These are phyloP conservation scores for Jatropha podagrica DNA, from an alignment of 441 rosid species.

Conservation along the genomic window DNA sequence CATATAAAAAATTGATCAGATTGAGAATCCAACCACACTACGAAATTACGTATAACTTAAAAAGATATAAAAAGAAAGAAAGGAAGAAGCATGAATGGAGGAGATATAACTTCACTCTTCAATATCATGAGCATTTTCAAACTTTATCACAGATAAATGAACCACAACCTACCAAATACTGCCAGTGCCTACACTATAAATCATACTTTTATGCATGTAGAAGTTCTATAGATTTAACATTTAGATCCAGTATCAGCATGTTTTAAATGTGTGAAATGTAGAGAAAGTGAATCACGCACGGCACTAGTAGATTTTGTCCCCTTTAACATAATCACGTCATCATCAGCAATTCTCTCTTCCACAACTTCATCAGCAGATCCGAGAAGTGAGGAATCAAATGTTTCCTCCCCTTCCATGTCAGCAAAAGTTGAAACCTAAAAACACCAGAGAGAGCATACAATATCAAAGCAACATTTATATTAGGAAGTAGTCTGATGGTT, in stretches of 20 bases:
- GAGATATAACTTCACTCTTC: neutral
- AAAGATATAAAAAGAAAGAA: neutral
- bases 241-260: neutral
- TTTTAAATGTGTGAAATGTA: neutral
- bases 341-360: constrained; percentile 95
- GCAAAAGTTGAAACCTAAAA: constrained; percentile 95
- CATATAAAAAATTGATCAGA: constrained; percentile 23
- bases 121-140: neutral
- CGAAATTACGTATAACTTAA: neutral
- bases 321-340: constrained; percentile 88
- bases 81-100: neutral
- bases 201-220: neutral
- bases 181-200: neutral
- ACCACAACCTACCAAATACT: neutral
- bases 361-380: constrained; percentile 91
- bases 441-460: constrained; percentile 8
- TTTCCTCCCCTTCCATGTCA: constrained; percentile 99
- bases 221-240: neutral
- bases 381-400: constrained; percentile 82
- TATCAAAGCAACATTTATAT: neutral
- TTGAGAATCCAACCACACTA: neutral
- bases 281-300: neutral
- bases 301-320: constrained; percentile 82
- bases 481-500: neutral
- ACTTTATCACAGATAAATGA: neutral